phyloP scores from a whole-genome alignment of 148 eudicot genomes.

The Pharnaceum exiguum region DNA sequence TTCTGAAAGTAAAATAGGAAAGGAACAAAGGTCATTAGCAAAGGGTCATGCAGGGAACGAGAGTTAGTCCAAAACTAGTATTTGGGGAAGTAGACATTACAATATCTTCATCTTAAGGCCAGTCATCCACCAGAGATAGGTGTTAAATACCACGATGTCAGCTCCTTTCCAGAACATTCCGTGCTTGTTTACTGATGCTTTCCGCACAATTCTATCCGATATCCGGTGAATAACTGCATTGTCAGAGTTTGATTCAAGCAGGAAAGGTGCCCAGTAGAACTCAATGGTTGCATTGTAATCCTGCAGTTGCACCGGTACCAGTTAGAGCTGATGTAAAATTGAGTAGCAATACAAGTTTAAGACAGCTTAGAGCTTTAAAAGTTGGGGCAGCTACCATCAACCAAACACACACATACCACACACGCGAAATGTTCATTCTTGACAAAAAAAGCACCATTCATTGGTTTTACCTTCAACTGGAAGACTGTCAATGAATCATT shows the following conservation, averaged over 20 bases:
- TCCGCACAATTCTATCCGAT: slow-evolving; percentile 69
- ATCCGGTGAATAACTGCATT: slow-evolving; percentile 65
- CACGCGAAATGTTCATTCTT: not conserved
- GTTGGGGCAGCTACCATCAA: no score
- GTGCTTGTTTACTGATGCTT: slow-evolving; percentile 78
- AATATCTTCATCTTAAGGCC: slow-evolving; percentile 73
- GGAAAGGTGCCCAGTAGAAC: slow-evolving; percentile 98
- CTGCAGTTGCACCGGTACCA: no score
- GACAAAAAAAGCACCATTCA: not conserved
- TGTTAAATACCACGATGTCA: slow-evolving; percentile 85
- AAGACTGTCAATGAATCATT: slow-evolving; percentile 62
- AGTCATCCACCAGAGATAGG: slow-evolving; percentile 98
- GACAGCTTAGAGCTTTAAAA: no score
- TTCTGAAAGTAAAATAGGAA: slow-evolving; percentile 30
- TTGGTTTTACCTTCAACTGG: slow-evolving; percentile 54
- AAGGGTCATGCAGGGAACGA: not conserved
- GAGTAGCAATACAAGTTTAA: no score
- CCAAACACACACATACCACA: no score
- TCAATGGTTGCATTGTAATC: slow-evolving; percentile 91
- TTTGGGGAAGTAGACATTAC: slow-evolving; percentile 30
- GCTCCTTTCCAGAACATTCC: slow-evolving; percentile 91
- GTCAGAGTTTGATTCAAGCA: slow-evolving; percentile 84
- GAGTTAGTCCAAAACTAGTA: not conserved
- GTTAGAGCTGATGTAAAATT: no score
- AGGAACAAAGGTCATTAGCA: not conserved